Conservation (phyloP, 805 yeast genomes). For the Helenozyma baotianmanensis region DNA sequence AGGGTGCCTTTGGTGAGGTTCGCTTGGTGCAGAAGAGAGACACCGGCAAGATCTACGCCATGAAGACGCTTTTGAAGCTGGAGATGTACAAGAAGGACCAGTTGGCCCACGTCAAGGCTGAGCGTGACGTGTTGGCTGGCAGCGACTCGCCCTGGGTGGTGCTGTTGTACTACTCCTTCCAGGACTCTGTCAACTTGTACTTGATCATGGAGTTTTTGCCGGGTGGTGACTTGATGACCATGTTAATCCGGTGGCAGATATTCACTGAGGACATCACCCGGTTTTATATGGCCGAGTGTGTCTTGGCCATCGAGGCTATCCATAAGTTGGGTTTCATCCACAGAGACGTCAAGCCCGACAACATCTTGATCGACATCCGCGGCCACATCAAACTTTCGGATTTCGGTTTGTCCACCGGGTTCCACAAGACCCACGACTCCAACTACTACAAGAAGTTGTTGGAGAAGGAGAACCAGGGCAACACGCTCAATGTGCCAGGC, state of each 20-base stretch:
- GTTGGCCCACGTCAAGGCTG: slow-evolving; percentile 92
- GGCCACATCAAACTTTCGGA: slow-evolving; percentile 69
- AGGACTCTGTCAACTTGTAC: slow-evolving; percentile 69
- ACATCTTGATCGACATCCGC: slow-evolving; percentile 76
- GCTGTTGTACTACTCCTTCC: slow-evolving; percentile 75
- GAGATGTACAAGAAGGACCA: slow-evolving; percentile 96
- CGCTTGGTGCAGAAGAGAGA: slow-evolving; percentile 89
- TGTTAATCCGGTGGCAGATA: slow-evolving; percentile 91
- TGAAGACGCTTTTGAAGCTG: slow-evolving; percentile 84
- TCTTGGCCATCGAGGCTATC: slow-evolving; percentile 88
- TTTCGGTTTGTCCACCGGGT: slow-evolving; percentile 84
- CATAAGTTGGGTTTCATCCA: slow-evolving; percentile 93
- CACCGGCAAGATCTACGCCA: slow-evolving; percentile 87
- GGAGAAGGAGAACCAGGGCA: slow-evolving; percentile 51
- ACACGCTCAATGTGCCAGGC: slow-evolving; percentile 16
- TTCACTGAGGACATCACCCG: slow-evolving; percentile 91
- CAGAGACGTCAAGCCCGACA: slow-evolving; percentile 97
- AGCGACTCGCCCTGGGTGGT: slow-evolving; percentile 89
- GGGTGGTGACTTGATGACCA: slow-evolving; percentile 89
- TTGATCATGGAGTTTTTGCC: slow-evolving; percentile 74
- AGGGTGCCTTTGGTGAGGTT: slow-evolving; percentile 98
- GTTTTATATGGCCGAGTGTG: slow-evolving; percentile 95
- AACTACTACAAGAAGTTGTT: slow-evolving; percentile 78
- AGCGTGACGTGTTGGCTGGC: slow-evolving; percentile 90
- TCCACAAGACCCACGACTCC: slow-evolving; percentile 89